These are phyloP conservation scores for Megacollybia platyphylla DNA, from an alignment of 1,284 basidiomycete species.

Conservation along the genomic window DNA sequence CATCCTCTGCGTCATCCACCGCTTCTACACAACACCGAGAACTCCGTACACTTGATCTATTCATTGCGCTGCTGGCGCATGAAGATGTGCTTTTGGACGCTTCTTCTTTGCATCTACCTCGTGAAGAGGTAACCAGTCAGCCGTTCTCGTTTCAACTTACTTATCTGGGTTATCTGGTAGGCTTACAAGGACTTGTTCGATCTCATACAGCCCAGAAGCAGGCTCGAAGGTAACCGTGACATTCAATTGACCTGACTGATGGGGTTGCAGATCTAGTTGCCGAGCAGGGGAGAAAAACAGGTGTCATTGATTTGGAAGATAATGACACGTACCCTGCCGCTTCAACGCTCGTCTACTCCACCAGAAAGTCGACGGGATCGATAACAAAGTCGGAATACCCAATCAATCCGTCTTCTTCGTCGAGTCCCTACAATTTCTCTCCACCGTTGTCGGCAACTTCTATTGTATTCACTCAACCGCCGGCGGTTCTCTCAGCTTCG, in stretches of 20 bases:
- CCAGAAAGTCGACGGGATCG: too few relatives aligned
- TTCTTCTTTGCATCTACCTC: slow-evolving; percentile 39
- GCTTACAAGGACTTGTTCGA: slow-evolving; percentile 13
- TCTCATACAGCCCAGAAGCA: slow-evolving; percentile 39
- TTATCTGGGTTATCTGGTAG: too few relatives aligned
- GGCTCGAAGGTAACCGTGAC: slow-evolving; percentile 24
- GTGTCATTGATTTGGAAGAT: slow-evolving; percentile 16
- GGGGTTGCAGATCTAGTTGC: slow-evolving; percentile 23
- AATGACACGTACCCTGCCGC: slow-evolving; percentile 1
- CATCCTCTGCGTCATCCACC: slow-evolving; percentile 1
- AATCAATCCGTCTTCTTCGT: too few relatives aligned
- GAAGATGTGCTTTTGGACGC: slow-evolving; percentile 47
- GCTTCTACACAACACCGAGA: slow-evolving; percentile 23
- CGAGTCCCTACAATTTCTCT: too few relatives aligned
- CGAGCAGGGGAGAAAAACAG: slow-evolving; percentile 27
- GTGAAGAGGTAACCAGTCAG: slow-evolving; percentile 44
- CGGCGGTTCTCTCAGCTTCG: background rate
- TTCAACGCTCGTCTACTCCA: background rate
- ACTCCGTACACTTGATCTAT: slow-evolving; percentile 39
- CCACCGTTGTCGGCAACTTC: background rate
- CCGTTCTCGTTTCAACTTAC: slow-evolving; percentile 16
- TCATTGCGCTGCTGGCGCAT: slow-evolving; percentile 41
- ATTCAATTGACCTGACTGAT: background rate
- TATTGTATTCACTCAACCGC: background rate
- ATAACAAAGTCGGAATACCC: too few relatives aligned